Conservation (phyloP, 257 asterid species). For the Verbascum thapsus region DNA sequence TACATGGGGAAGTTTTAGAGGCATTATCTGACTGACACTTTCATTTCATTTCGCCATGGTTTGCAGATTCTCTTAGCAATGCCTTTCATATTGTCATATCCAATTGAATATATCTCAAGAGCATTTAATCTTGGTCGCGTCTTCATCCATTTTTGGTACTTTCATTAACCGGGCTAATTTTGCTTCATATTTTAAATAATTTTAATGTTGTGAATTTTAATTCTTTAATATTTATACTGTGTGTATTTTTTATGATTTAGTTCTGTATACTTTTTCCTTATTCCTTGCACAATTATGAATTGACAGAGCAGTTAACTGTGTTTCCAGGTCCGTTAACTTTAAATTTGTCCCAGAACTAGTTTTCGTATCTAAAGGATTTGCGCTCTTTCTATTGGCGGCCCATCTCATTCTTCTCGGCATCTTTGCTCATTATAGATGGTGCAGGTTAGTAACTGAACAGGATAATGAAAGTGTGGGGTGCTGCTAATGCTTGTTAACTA, state of each 20-base stretch:
- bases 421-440: conserved; percentile 35
- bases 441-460: conserved; percentile 43
- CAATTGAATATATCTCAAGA: conserved; percentile 70
- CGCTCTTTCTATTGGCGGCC: conserved; percentile 20
- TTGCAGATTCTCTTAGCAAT: conserved; percentile 81
- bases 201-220: background rate
- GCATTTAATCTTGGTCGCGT: conserved; percentile 95
- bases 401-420: conserved; percentile 22
- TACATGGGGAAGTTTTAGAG: conserved; percentile 17
- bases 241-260: background rate
- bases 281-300: background rate
- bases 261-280: background rate
- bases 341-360: conserved; percentile 49
- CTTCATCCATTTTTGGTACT: conserved; percentile 92
- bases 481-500: no score
- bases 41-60: conserved; percentile 37
- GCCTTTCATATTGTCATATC: conserved; percentile 76
- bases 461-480: background rate
- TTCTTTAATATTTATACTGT: background rate
- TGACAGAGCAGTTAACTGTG: background rate
- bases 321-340: conserved; percentile 59
- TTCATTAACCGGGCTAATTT: conserved; percentile 22
- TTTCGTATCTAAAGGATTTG: conserved; percentile 30
- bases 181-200: background rate
- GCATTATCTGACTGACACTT: conserved; percentile 32